Evolutionary conservation across 176 grass and related monocot genomes (phyloP).

Genomic region (Puya raimondii): DNA sequence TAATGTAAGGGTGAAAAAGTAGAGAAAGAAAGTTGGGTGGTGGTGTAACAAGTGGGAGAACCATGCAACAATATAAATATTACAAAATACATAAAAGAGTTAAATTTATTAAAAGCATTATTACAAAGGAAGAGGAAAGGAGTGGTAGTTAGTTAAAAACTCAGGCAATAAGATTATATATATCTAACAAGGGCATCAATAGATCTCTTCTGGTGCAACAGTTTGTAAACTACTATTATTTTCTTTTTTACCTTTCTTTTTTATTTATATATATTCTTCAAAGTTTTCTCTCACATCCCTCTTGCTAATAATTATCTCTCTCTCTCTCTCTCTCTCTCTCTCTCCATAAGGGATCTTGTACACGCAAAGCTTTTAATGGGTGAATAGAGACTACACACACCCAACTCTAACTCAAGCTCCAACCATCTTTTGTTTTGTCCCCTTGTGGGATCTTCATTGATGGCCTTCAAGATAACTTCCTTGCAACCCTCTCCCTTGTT

Average conservation of each 20-base stretch:
- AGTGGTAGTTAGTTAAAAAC: no score
- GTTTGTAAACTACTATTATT: neutral
- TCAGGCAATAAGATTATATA: no score
- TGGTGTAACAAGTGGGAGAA: neutral
- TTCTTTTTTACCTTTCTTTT: neutral
- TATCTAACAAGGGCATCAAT: neutral
- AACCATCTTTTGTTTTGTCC: conserved; percentile 66
- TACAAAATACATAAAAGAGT: neutral
- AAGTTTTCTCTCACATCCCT: conserved; percentile 17
- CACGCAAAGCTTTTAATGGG: conserved; percentile 98
- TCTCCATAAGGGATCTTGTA: conserved; percentile 8
- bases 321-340: conserved; percentile 13
- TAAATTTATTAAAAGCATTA: no score
- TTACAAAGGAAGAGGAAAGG: no score
- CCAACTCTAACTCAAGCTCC: conserved; percentile 34
- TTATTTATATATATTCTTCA: conserved; percentile 22
- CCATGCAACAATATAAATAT: neutral
- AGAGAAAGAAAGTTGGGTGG: conserved; percentile 16
- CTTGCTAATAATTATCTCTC: neutral
- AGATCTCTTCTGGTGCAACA: conserved; percentile 1
- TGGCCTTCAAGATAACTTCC: conserved; percentile 39
- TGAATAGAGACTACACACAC: conserved; percentile 68
- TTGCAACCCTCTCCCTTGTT: conserved; percentile 27
- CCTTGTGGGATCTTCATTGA: conserved; percentile 60
- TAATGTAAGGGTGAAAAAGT: conserved; percentile 10